Conservation (phyloP, 352 stramenopile species). For the Elongisporangium undulatum region DNA sequence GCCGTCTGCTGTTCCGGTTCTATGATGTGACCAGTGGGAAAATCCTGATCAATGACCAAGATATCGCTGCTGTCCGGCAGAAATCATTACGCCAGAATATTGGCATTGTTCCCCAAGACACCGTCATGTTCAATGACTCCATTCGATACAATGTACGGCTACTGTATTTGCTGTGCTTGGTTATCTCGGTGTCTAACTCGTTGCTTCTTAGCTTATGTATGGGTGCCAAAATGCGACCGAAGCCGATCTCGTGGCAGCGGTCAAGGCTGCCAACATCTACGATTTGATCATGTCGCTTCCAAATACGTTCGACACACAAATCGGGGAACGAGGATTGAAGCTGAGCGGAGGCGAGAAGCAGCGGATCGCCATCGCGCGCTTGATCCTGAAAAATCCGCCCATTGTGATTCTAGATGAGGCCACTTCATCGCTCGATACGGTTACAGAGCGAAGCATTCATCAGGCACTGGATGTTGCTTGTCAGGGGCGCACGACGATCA, state of each 20-base stretch:
- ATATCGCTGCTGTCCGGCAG: conserved; percentile 86
- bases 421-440: conserved; percentile 71
- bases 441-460: conserved; percentile 71
- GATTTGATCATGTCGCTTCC: conserved; percentile 92
- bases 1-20: conserved; percentile 94
- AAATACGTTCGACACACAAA: conserved; percentile 89
- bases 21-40: conserved; percentile 90
- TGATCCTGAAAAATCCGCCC: conserved; percentile 73
- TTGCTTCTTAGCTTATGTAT: conserved; percentile 81
- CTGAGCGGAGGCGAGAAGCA: conserved; percentile 81
- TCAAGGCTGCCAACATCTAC: conserved; percentile 90
- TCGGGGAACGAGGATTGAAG: conserved; percentile 76
- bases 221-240: conserved; percentile 80
- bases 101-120: conserved; percentile 96
- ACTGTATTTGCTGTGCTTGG: conserved; percentile 5
- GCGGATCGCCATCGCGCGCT: conserved; percentile 72
- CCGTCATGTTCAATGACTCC: conserved; percentile 97
- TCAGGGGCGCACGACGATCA: conserved; percentile 59
- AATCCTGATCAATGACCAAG: conserved; percentile 86
- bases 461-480: conserved; percentile 46
- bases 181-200: not conserved
- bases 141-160: conserved; percentile 93
- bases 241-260: conserved; percentile 89
- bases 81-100: conserved; percentile 88
- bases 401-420: conserved; percentile 81